These are phyloP conservation scores for Aegilops speltoides DNA, from an alignment of 176 grass and related monocot genomes.

Conservation along the genomic window DNA sequence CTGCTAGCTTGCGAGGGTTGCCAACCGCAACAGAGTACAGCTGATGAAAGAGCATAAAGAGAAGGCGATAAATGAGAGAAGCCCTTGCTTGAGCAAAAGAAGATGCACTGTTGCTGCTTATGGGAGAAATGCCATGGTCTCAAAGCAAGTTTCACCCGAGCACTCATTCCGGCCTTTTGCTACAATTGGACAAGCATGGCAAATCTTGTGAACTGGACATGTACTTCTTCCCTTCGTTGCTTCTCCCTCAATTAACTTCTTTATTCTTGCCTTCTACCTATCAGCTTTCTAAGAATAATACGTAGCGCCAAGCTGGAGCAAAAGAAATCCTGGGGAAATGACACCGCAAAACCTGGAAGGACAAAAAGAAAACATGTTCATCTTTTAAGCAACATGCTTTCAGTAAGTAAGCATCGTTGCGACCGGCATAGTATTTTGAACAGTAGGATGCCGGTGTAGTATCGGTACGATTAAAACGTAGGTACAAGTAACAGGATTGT, in stretches of 20 bases:
- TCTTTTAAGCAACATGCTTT: constrained; percentile 9
- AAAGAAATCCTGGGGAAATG: constrained; percentile 6
- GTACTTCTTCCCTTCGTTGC: constrained; percentile 54
- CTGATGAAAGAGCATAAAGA: constrained; percentile 41
- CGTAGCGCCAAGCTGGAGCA: constrained; percentile 23
- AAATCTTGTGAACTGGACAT: constrained; percentile 54
- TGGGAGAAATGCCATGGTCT: constrained; percentile 48
- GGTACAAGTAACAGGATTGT: not conserved
- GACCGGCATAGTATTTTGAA: not conserved
- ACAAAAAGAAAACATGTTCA: constrained; percentile 5
- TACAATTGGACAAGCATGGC: constrained; percentile 45
- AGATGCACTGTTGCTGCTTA: constrained; percentile 47
- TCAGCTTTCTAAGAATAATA: constrained; percentile 16
- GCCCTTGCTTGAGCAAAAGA: constrained; percentile 43
- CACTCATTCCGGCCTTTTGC: constrained; percentile 73
- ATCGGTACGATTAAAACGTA: not conserved
- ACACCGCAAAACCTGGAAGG: constrained; percentile 10
- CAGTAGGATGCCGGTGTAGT: not conserved
- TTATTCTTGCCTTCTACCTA: constrained; percentile 87
- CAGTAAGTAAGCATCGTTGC: not conserved
- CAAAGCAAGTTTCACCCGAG: constrained; percentile 84
- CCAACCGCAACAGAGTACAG: not conserved
- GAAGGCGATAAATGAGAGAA: constrained; percentile 31
- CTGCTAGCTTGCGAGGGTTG: constrained; percentile 17
- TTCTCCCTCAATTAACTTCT: constrained; percentile 85